Evolutionary conservation across 306 rosid genomes (phyloP), one percentile per base, ranked within the genome.

Genomic region (Malus fusca): DNA sequence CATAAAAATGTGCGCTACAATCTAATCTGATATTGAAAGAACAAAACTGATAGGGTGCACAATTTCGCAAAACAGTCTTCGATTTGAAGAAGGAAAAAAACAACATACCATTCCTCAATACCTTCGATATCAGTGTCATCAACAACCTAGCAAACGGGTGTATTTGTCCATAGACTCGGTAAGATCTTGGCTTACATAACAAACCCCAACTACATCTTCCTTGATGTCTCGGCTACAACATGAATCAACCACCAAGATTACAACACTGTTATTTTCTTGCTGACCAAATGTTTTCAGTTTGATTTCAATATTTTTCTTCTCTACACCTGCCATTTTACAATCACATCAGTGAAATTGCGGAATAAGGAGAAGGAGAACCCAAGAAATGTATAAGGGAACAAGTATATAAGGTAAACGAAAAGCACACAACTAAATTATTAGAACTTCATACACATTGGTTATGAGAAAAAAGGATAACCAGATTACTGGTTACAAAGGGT

Each of bases 161-260:
- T 78, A 85, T 76, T 79, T 78, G 82, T 78, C 82, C 81, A 73
- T 81, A 26, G 28, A 26, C 28, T 26, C 28, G 4, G 88, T 85
- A 63, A 85, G 79, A 85, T 85, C 88, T 61, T 81, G 85, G 40
- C 82, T 66, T 62, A 85, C 68, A 63, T 81, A 82, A 63, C 83
- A 85, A 72, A 68, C 65, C 71, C 88, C 88, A 23, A 82, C 83
- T n/a, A 85, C 51, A 67, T 76, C 68, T 71, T 82, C 79, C 25
- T 78, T 78, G 18, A 71, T 65, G 63, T 81, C 85, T 59, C 85
- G 77, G 79, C 83, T 81, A 74, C 88, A 85, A 73, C 85, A 85
- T 19, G 85, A 75, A 74, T 82, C 82, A 56, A 79, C 85, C 28
- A 81, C 83, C 80, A 85, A 79, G 73, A 64, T 68, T 46, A 82